Conservation (phyloP, 176 grass and related monocot species). For the Saccharum spontaneum region DNA sequence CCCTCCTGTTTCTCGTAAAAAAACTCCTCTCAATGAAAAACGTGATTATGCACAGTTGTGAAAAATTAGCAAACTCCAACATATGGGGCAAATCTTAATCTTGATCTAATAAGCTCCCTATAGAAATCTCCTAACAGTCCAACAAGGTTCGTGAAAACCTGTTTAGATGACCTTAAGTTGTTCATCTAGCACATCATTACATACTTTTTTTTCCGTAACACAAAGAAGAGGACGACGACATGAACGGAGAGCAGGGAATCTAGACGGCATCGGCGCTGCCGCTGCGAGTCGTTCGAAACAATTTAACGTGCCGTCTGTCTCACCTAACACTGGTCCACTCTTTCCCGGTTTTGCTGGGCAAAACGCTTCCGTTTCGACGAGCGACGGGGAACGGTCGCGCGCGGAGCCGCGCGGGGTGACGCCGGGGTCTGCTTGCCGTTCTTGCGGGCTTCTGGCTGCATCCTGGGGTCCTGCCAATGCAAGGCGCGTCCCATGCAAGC, state of each 20-base stretch:
- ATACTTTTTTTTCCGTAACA: background rate
- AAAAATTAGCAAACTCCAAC: background rate
- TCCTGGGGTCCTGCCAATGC: background rate
- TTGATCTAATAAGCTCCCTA: background rate
- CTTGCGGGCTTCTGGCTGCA: background rate
- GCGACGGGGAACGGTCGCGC: background rate
- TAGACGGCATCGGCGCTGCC: background rate
- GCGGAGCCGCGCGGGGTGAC: background rate
- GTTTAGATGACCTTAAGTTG: background rate
- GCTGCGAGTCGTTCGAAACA: background rate
- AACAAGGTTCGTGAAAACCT: background rate
- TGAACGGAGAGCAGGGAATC: background rate
- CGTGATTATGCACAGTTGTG: too few species aligned
- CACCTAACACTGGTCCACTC: background rate
- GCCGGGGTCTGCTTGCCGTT: background rate
- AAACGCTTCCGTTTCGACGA: background rate
- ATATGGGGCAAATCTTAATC: background rate
- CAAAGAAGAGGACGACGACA: background rate
- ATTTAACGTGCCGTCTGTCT: background rate
- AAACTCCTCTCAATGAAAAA: too few species aligned
- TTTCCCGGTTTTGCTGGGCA: background rate
- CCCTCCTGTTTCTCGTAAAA: too few species aligned
- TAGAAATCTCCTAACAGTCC: background rate
- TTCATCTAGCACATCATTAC: too few species aligned
- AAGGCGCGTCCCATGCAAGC: background rate